Evolutionary conservation across 768 basidiomycete genomes (phyloP), one percentile per base, ranked within the genome.

Genomic region (Russula griseocarnosa): DNA sequence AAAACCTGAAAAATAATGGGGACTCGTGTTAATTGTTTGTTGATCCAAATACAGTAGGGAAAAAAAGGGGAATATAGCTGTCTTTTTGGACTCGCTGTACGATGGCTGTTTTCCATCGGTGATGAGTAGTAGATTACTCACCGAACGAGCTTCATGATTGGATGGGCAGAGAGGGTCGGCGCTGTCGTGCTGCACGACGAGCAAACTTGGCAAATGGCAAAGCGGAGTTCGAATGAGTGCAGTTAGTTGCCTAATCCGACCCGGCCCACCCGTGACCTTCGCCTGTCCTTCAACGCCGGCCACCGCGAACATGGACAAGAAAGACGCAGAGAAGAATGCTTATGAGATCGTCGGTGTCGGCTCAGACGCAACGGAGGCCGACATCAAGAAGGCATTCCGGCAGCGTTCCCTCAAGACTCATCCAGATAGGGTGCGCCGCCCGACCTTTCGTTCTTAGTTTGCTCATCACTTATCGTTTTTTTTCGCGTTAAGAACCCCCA

Each of bases 351-450:
- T 93, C 1, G 81, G 78, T 3, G 67, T 92, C 34, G 76, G 78
- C 7, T 69, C 78, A 46, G 88, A 90, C 66, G 80, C 86, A 20
- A 87, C 87, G 34, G 90, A 92, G 63, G 81, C 83, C 56, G 90
- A 92, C 67, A 89, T 94, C 58, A 81, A 83, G 62, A 89, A 85
- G 3, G 90, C 91, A 0, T 94, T 92, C 69, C 82, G 91, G 46
- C 81, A 89, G 63, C 79, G 83, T 32, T 92, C 92, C 1, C 79
- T 91, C 69, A 92, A 91, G 76, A 89, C 92, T 40, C 92, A 94
- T 75, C 92, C 92, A 32, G 92, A 93, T 71, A 83, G 90, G 71
- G 91, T 91, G 30, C 42, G 55, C 26, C 5, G 10, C 60, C 28
- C 22, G 9, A 22, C 46, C 22, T 22, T 22, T 58, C 20, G 34